These are phyloP conservation scores for Leccinum fibrillosum DNA, from an alignment of 768 basidiomycete species.

Conservation along the genomic window DNA sequence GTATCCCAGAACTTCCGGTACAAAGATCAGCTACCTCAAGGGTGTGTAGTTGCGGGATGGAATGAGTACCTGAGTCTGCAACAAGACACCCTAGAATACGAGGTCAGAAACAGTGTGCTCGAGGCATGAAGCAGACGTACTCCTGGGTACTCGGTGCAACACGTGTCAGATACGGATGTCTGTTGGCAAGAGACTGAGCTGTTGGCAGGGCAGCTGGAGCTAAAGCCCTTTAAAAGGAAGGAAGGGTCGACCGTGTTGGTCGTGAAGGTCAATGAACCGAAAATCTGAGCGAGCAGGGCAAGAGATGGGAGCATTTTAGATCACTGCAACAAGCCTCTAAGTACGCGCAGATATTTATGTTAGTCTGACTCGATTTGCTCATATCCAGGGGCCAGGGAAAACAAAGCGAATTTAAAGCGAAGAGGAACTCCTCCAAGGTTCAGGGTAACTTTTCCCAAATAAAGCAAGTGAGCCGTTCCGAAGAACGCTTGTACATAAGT, in stretches of 20 bases:
- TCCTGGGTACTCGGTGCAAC: constrained; percentile 68
- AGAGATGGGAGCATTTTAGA: constrained; percentile 18
- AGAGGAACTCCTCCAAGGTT: neutral
- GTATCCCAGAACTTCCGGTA: constrained; percentile 70
- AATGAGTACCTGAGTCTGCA: constrained; percentile 49
- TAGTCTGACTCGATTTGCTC: neutral
- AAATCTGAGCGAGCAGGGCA: constrained; percentile 19
- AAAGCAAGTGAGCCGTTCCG: neutral
- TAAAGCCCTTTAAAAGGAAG: constrained; percentile 33
- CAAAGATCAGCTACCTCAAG: constrained; percentile 1
- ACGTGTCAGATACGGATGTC: constrained; percentile 44
- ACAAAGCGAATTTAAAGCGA: neutral
- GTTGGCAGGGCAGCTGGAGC: constrained; percentile 51
- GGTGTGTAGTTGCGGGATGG: neutral
- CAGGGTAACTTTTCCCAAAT: neutral
- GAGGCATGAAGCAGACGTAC: constrained; percentile 35
- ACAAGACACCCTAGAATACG: constrained; percentile 48
- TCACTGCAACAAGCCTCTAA: neutral
- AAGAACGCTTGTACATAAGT: too few relatives aligned
- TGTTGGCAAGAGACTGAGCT: constrained; percentile 55
- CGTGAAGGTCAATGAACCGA: constrained; percentile 19
- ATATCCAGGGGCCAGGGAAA: neutral
- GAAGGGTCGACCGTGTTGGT: constrained; percentile 16
- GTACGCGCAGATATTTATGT: constrained; percentile 7
- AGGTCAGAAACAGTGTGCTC: neutral